Evolutionary conservation across 2,329 filamentous ascomycete genomes (phyloP).

Genomic region (Fusarium globosum): DNA sequence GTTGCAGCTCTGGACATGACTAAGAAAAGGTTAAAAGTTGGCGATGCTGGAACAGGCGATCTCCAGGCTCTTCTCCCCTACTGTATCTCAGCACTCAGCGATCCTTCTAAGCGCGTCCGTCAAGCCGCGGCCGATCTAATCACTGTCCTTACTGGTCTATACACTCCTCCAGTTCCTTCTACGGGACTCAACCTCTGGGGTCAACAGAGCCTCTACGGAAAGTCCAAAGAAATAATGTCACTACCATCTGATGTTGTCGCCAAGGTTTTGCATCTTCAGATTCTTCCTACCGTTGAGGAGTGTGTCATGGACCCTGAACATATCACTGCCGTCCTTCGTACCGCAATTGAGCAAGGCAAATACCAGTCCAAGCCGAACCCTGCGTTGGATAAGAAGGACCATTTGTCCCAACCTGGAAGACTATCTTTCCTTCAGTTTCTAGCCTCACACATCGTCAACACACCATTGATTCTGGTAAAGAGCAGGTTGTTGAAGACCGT

Average conservation of each 20-base stretch:
- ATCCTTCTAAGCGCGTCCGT: constrained; percentile 80
- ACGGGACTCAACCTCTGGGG: constrained; percentile 68
- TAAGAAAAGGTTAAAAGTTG: constrained; percentile 65
- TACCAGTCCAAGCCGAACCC: constrained; percentile 49
- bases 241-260: constrained; percentile 67
- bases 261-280: constrained; percentile 71
- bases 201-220: constrained; percentile 72
- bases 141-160: constrained; percentile 63
- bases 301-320: constrained; percentile 83
- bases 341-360: constrained; percentile 55
- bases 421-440: constrained; percentile 77
- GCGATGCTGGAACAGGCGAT: constrained; percentile 65
- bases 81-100: constrained; percentile 77
- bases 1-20: constrained; percentile 75
- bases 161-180: constrained; percentile 50
- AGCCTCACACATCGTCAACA: constrained; percentile 75
- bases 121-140: constrained; percentile 78
- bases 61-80: constrained; percentile 88
- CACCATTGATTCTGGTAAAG: constrained; percentile 77
- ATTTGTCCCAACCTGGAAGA: constrained; percentile 70
- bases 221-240: constrained; percentile 63
- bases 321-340: constrained; percentile 70
- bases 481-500: constrained; percentile 76
- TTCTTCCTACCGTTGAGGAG: constrained; percentile 86
- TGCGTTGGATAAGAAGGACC: constrained; percentile 62